Conservation (phyloP, 176 grass and related monocot genomes). For the Triticum timopheevii region DNA sequence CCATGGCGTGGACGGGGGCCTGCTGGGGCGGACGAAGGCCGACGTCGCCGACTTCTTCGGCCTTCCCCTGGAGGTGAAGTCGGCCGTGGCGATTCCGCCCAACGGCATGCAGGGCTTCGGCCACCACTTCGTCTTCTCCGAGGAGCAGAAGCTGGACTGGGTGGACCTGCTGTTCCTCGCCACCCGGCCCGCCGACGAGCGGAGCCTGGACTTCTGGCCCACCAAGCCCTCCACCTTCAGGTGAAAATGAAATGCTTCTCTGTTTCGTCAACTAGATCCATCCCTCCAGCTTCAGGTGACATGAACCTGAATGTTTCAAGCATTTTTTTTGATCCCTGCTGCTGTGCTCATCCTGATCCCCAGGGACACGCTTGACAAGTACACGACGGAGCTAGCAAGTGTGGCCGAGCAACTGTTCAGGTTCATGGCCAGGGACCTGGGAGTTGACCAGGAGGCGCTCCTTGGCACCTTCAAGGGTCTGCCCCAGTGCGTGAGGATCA, state of each 20-base stretch:
- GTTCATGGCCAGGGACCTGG: conserved; percentile 55
- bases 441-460: conserved; percentile 32
- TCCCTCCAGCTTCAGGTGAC: too few species aligned
- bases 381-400: conserved; percentile 31
- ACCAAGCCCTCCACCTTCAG: conserved; percentile 34
- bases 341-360: neutral
- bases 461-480: conserved; percentile 33
- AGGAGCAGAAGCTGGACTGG: conserved; percentile 81
- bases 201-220: conserved; percentile 53
- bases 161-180: conserved; percentile 30
- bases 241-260: conserved; percentile 11
- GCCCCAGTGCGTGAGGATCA: conserved; percentile 48
- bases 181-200: conserved; percentile 21
- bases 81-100: conserved; percentile 23
- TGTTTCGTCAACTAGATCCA: neutral
- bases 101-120: conserved; percentile 57
- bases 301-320: too few species aligned
- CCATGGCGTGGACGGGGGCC: conserved; percentile 27
- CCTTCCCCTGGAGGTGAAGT: conserved; percentile 46
- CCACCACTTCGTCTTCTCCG: conserved; percentile 56
- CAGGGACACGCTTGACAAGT: conserved; percentile 19
- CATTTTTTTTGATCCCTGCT: neutral
- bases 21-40: conserved; percentile 18
- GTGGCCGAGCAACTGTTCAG: conserved; percentile 24
- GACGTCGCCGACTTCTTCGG: conserved; percentile 50